Conservation (phyloP, 2,329 filamentous ascomycete species). For the Xylariaceae sp. region DNA sequence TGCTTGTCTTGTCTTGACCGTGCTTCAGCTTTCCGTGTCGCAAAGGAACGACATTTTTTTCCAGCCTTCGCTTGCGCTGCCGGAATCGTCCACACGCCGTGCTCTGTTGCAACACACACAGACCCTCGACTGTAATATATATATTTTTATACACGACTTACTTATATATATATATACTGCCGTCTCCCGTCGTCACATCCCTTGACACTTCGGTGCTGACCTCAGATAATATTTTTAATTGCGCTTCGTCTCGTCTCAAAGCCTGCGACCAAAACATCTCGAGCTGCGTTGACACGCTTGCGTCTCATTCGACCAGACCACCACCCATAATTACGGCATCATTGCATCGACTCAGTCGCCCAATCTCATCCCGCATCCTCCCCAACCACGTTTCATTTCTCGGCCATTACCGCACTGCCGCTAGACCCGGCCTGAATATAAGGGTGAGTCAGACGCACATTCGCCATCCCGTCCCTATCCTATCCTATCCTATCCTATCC, state of each 20-base stretch:
- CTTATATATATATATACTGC: slow-evolving; percentile 31
- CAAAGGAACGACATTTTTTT: slow-evolving; percentile 10
- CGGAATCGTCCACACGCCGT: slow-evolving; percentile 13
- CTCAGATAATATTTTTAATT: slow-evolving; percentile 29
- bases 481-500: slow-evolving; percentile 15
- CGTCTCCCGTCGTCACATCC: slow-evolving; percentile 26
- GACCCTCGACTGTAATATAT: slow-evolving; percentile 23
- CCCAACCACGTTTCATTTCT: slow-evolving; percentile 20
- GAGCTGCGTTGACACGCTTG: background rate
- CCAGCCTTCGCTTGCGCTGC: slow-evolving; percentile 26
- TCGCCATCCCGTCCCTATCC: slow-evolving; percentile 13
- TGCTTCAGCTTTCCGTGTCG: slow-evolving; percentile 16
- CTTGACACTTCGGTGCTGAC: slow-evolving; percentile 33
- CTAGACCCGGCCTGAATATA: slow-evolving; percentile 24
- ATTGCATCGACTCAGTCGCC: slow-evolving; percentile 27
- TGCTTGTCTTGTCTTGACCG: slow-evolving; percentile 26
- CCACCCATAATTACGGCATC: slow-evolving; percentile 27
- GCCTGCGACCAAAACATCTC: slow-evolving; percentile 9
- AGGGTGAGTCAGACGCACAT: slow-evolving; percentile 34
- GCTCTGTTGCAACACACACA: slow-evolving; percentile 19
- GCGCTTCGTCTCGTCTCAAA: slow-evolving; percentile 21
- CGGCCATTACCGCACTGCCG: slow-evolving; percentile 27
- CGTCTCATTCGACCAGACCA: slow-evolving; percentile 28
- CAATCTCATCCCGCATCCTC: slow-evolving; percentile 27
- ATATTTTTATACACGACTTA: slow-evolving; percentile 29